A percentile compares a stretch with the other conserved stretches of the same genome.
Evolutionary conservation across 2,329 filamentous ascomycete species (phyloP).

Genomic region (Phialophora chinensis): DNA sequence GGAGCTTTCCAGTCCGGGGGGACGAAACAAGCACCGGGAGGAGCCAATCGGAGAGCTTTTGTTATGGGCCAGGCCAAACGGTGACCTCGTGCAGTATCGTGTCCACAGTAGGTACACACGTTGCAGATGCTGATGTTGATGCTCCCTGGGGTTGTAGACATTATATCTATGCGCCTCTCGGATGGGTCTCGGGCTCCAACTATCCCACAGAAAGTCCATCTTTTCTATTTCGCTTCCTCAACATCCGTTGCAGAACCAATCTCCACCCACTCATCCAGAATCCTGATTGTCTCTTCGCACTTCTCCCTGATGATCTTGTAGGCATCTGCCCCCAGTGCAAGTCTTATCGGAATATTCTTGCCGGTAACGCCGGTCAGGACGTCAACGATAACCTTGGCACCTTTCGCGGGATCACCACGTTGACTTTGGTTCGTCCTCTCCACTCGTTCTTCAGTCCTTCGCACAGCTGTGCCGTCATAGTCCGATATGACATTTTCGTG

Average conservation of each 20-base stretch:
- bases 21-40: background rate
- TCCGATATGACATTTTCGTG: slow-evolving; percentile 25
- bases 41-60: slow-evolving; percentile 2
- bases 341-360: background rate
- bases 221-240: background rate
- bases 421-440: slow-evolving; percentile 55
- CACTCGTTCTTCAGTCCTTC: slow-evolving; percentile 19
- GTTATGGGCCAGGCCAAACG: background rate
- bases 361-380: slow-evolving; percentile 46
- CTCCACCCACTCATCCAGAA: background rate
- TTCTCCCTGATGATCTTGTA: background rate
- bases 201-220: background rate
- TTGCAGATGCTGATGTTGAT: too few species aligned
- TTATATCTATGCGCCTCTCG: too few species aligned
- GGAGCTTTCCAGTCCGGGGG: background rate
- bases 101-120: too few species aligned
- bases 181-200: background rate
- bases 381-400: slow-evolving; percentile 60
- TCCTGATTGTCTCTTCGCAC: background rate
- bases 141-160: too few species aligned
- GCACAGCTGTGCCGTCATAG: slow-evolving; percentile 25
- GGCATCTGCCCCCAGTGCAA: background rate
- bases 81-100: background rate
- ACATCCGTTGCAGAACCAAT: background rate
- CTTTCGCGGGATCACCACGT: slow-evolving; percentile 63